phyloP scores from a whole-genome alignment of 2,329 filamentous ascomycete species.

The Leptographium lundbergii region DNA sequence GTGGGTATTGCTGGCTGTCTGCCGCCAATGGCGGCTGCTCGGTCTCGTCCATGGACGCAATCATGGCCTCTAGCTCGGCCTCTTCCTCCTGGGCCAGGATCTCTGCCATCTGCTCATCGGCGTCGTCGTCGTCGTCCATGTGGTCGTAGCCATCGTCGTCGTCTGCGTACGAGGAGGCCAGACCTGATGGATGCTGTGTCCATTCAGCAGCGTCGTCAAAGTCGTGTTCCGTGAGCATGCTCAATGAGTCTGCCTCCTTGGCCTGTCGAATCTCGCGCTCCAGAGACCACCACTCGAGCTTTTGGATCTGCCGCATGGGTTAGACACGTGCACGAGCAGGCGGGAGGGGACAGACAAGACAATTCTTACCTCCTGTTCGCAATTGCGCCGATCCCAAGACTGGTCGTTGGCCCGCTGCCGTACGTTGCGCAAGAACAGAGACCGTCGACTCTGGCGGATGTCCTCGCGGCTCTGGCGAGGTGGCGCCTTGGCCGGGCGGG shows the following conservation, averaged over 20 bases:
- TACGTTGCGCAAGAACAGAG: slow-evolving; percentile 57
- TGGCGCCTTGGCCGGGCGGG: slow-evolving; percentile 46
- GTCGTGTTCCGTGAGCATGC: slow-evolving; percentile 34
- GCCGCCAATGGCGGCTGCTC: not conserved
- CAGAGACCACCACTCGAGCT: slow-evolving; percentile 28
- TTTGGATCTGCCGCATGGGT: slow-evolving; percentile 12
- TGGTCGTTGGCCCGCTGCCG: slow-evolving; percentile 47
- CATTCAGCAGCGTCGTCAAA: slow-evolving; percentile 35
- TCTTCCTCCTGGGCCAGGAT: slow-evolving; percentile 38
- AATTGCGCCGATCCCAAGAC: slow-evolving; percentile 46
- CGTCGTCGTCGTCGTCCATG: slow-evolving; percentile 13
- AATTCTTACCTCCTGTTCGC: slow-evolving; percentile 40
- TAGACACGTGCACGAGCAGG: not conserved
- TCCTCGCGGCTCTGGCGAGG: slow-evolving; percentile 48
- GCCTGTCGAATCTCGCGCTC: slow-evolving; percentile 25
- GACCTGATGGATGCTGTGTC: slow-evolving; percentile 13
- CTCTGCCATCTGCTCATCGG: slow-evolving; percentile 41
- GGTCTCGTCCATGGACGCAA: slow-evolving; percentile 31
- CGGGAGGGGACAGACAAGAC: slow-evolving; percentile 23
- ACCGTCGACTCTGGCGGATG: slow-evolving; percentile 49
- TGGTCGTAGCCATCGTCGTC: not conserved
- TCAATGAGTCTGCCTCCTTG: slow-evolving; percentile 25
- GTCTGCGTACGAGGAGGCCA: not conserved
- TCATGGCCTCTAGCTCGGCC: slow-evolving; percentile 43
- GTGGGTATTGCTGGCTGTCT: slow-evolving; percentile 5